These are phyloP conservation scores for Stipa capillata DNA, from an alignment of 176 grass and related monocot genomes.

Conservation along the genomic window DNA sequence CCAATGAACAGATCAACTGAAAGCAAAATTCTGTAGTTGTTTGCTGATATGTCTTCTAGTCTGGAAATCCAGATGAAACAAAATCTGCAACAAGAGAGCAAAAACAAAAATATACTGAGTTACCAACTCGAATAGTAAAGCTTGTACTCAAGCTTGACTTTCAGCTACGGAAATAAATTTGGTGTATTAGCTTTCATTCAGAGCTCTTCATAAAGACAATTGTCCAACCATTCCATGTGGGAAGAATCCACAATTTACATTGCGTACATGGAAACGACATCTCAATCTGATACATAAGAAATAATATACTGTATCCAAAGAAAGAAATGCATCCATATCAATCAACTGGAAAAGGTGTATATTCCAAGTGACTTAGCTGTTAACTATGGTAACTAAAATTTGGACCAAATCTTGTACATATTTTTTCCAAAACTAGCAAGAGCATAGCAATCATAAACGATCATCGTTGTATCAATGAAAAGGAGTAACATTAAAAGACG, in stretches of 20 bases:
- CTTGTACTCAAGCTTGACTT: background rate
- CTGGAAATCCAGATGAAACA: background rate
- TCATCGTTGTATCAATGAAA: background rate
- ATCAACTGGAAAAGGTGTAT: background rate
- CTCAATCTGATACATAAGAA: background rate
- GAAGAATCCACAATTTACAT: background rate
- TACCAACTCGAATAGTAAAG: background rate
- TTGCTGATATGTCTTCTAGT: background rate
- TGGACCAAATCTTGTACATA: background rate
- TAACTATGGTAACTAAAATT: background rate
- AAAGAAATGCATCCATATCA: background rate
- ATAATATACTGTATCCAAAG: background rate
- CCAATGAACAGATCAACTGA: background rate
- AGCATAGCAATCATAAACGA: background rate
- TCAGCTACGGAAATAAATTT: background rate
- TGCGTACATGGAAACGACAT: background rate
- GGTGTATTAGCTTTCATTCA: background rate
- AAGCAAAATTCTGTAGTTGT: background rate
- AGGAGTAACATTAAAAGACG: background rate
- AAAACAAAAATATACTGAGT: background rate
- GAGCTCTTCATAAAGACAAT: background rate
- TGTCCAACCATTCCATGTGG: background rate
- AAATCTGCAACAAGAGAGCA: slow-evolving; percentile 18
- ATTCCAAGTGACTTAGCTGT: background rate
- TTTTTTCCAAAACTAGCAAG: background rate